Conservation (phyloP, 2,329 filamentous ascomycete species). For the Apiospora kogelbergensis region DNA sequence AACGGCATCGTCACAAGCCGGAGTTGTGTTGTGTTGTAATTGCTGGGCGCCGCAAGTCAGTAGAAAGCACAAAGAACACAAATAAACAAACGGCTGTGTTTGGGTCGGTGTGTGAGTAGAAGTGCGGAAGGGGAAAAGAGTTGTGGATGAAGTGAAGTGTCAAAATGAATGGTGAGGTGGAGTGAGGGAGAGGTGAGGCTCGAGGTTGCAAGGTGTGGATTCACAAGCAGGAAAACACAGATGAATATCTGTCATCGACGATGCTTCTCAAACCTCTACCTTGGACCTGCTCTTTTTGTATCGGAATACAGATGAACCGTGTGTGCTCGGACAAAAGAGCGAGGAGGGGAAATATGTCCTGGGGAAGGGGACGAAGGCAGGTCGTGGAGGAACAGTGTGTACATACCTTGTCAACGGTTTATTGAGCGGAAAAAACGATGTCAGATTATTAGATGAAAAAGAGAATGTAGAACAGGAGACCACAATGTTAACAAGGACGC, state of each 20-base stretch:
- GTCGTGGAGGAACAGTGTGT: background rate
- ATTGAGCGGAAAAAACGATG: background rate
- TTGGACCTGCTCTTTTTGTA: background rate
- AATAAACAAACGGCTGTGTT: background rate
- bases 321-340: background rate
- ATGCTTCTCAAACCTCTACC: background rate
- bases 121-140: background rate
- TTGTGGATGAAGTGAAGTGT: background rate
- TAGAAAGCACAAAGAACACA: background rate
- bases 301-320: background rate
- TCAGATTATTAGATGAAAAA: background rate
- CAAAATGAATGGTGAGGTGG: background rate
- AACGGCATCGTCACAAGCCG: slow-evolving; percentile 1
- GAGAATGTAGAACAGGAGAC: background rate
- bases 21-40: background rate
- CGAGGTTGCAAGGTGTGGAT: background rate
- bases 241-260: background rate
- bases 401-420: background rate
- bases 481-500: background rate
- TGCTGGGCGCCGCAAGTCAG: background rate
- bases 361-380: background rate
- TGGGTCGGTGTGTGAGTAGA: background rate
- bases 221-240: background rate
- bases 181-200: background rate
- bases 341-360: background rate